Evolutionary conservation across 2,329 filamentous ascomycete genomes (phyloP).

Genomic region (Cryphonectria japonica): DNA sequence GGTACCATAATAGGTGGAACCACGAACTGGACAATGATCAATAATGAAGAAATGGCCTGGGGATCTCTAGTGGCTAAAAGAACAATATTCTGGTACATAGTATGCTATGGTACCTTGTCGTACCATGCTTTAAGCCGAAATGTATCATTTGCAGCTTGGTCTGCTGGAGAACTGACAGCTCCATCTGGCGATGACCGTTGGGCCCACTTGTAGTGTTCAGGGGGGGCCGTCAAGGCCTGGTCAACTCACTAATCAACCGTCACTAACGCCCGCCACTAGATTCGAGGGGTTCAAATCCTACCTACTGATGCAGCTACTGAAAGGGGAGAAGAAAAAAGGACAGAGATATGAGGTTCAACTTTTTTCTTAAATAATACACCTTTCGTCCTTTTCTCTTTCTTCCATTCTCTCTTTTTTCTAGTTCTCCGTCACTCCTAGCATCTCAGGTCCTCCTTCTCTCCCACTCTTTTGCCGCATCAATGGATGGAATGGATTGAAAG

Average conservation of each 20-base stretch:
- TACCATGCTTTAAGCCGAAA: neutral
- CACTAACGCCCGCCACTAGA: neutral
- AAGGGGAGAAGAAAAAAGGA: neutral
- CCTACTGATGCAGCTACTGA: neutral
- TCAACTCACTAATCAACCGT: neutral
- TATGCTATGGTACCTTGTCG: no score
- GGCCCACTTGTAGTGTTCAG: slow-evolving; percentile 2
- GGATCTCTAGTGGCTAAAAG: neutral
- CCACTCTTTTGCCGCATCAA: neutral
- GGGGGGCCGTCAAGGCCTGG: neutral
- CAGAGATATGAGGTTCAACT: neutral
- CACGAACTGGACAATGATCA: neutral
- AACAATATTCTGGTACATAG: neutral
- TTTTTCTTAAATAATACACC: neutral
- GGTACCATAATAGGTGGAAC: neutral
- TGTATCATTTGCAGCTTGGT: neutral
- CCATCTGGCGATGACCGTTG: neutral
- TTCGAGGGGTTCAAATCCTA: neutral
- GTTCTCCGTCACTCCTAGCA: no score
- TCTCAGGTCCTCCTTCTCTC: neutral
- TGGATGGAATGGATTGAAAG: neutral
- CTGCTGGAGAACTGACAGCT: neutral
- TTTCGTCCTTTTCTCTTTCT: neutral
- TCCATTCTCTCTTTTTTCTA: neutral
- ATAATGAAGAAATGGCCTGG: neutral